phyloP scores from a whole-genome alignment of 2,329 filamentous ascomycete species.

The Pseudocercospora eumusae region DNA sequence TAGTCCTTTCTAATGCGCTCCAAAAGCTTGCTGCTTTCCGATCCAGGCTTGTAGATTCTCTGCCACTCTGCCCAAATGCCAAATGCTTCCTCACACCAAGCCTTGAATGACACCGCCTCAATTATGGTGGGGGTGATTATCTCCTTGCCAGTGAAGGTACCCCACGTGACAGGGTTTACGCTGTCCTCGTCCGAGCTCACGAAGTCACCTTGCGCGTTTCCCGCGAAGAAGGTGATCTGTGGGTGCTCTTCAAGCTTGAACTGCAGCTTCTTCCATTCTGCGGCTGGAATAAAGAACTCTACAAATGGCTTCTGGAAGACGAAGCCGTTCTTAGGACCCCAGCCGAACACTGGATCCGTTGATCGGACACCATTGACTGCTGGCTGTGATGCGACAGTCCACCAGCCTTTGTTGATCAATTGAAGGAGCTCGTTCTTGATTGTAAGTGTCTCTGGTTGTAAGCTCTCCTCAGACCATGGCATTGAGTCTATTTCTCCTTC shows the following conservation, averaged over 20 bases:
- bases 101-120: slow-evolving; percentile 88
- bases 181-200: slow-evolving; percentile 64
- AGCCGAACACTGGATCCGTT: slow-evolving; percentile 78
- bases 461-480: slow-evolving; percentile 90
- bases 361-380: slow-evolving; percentile 84
- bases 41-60: slow-evolving; percentile 76
- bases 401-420: slow-evolving; percentile 85
- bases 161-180: slow-evolving; percentile 96
- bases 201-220: slow-evolving; percentile 76
- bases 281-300: slow-evolving; percentile 81
- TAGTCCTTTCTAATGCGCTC: slow-evolving; percentile 66
- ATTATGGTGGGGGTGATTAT: slow-evolving; percentile 97
- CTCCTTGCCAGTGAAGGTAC: slow-evolving; percentile 90
- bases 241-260: slow-evolving; percentile 66
- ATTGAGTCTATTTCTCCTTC: slow-evolving; percentile 76
- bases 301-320: slow-evolving; percentile 99
- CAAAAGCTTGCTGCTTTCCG: slow-evolving; percentile 70
- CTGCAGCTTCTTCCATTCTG: slow-evolving; percentile 70
- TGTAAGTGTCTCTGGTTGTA: slow-evolving; percentile 77
- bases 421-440: slow-evolving; percentile 75
- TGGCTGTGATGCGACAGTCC: slow-evolving; percentile 94
- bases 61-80: slow-evolving; percentile 95
- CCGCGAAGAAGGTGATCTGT: slow-evolving; percentile 82
- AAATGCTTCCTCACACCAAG: slow-evolving; percentile 95
- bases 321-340: slow-evolving; percentile 89